Conservation (phyloP, 164 flowering plant species). For the Vitis amurensis region DNA sequence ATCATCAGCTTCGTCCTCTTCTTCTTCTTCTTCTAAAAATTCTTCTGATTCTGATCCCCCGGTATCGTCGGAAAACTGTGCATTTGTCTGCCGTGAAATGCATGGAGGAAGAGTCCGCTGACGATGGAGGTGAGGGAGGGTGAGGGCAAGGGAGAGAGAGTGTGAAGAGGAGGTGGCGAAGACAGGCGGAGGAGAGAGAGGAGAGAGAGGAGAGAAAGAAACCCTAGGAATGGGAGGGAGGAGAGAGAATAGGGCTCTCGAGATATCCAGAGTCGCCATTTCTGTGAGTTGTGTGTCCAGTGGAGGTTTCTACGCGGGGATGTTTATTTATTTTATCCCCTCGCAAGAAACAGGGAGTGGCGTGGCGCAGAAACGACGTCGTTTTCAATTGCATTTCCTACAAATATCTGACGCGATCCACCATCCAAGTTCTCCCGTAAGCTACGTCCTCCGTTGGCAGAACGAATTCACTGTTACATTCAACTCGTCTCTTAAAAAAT, state of each 20-base stretch:
- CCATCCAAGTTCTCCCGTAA: too few relatives aligned
- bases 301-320: too few relatives aligned
- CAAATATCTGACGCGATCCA: too few relatives aligned
- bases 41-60: constrained; percentile 23
- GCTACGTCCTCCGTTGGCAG: too few relatives aligned
- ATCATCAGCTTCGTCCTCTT: constrained; percentile 17
- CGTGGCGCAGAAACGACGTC: too few relatives aligned
- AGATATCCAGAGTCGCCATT: too few relatives aligned
- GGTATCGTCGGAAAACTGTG: constrained; percentile 1
- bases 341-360: too few relatives aligned
- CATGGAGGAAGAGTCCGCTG: constrained; percentile 5
- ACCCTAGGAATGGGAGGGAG: not conserved
- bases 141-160: not conserved
- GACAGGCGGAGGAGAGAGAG: not conserved
- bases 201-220: not conserved
- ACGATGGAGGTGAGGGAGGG: not conserved
- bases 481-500: too few relatives aligned
- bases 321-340: too few relatives aligned
- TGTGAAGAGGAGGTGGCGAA: not conserved
- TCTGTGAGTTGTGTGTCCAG: too few relatives aligned
- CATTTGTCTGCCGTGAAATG: constrained; percentile 7
- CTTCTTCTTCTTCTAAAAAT: constrained; percentile 24
- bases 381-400: too few relatives aligned
- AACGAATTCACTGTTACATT: too few relatives aligned
- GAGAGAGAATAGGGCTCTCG: not conserved